Base-by-base conservation (phyloP, 2,329 filamentous ascomycete species). In the Pseudocercospora musae region DNA sequence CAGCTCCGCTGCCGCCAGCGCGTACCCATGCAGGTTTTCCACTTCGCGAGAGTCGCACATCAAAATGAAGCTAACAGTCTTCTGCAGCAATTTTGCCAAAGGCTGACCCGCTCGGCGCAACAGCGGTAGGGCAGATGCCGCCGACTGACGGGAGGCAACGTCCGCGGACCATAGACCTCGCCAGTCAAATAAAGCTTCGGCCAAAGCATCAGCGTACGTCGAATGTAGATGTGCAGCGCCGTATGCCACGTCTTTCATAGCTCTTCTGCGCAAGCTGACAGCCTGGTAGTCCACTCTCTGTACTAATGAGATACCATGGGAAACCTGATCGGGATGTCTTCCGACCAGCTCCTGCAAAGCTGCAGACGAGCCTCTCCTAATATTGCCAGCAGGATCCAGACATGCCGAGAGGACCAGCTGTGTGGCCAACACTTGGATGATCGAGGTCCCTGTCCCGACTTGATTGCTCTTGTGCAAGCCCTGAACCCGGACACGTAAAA, bases 281-380 rank as follows among this genome's bases (percentile, higher is more conserved):
- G 91, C 86, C 74, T 96, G 92, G 72, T 97, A 99, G 73, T 99
- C 95, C 1, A 98, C 91, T 1, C 86, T 84, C 73, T 98, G 95
- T 0, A 98, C 92, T 1, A 98, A 82, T 46, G 86, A 78, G 60
- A 99, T 98, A 0, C 94, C 95, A 70, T 92, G 82, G 15, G 84
- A 80, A 33, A 98, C 86, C 0, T 85, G 92, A 70, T 97, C 89
- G 0, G 95, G 94, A 76, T 99, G 94, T 9, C 95, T 87, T 10
- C 95, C 95, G 62, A 98, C 89, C 13, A 99, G 82, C 74, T 99
- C 95, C 73, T 99, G 95, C 40, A 99, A 79, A 1, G 95, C 95
- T 48, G 95, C 95, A 25, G 95, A 98, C 29, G 94, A 89, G 3
- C 94, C 95, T 68, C 95, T 86, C 57, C 95, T 85, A 69, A 99